Conservation (phyloP, 805 yeast genomes). For the Ogataea nakhonphanomensis region DNA sequence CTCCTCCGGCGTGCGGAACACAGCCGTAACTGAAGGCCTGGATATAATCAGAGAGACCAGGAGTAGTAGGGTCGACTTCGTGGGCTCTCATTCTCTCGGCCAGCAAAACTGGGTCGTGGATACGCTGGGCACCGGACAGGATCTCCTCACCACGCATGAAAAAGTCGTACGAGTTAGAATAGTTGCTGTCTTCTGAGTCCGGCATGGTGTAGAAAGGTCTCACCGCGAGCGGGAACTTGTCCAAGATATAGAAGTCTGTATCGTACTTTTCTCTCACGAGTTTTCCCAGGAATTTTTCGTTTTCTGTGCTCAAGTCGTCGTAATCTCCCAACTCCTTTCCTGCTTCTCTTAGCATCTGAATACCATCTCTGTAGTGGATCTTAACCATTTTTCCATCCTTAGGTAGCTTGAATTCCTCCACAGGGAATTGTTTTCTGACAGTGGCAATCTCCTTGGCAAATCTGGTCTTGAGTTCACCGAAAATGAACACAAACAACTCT, state of each 20-base stretch:
- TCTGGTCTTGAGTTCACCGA: slow-evolving; percentile 75
- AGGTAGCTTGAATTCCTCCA: slow-evolving; percentile 95
- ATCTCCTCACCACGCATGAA: slow-evolving; percentile 99
- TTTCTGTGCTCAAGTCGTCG: slow-evolving; percentile 90
- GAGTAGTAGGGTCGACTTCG: slow-evolving; percentile 73
- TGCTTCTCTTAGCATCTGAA: slow-evolving; percentile 76
- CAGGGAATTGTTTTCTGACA: slow-evolving; percentile 94
- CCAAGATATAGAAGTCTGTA: slow-evolving; percentile 96
- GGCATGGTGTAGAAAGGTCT: slow-evolving; percentile 99
- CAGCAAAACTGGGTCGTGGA: slow-evolving; percentile 87
- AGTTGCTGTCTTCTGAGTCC: slow-evolving; percentile 83
- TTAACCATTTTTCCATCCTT: slow-evolving; percentile 91
- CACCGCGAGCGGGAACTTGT: slow-evolving; percentile 94
- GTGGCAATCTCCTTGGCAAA: slow-evolving; percentile 80
- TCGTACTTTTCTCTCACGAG: slow-evolving; percentile 90
- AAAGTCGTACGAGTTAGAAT: slow-evolving; percentile 97
- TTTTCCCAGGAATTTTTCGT: slow-evolving; percentile 90
- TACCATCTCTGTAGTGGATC: slow-evolving; percentile 87
- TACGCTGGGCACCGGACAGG: slow-evolving; percentile 99
- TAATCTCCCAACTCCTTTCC: slow-evolving; percentile 84
- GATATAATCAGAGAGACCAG: slow-evolving; percentile 86
- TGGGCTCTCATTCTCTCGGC: slow-evolving; percentile 77
- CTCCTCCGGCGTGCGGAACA: slow-evolving; percentile 99
- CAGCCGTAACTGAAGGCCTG: slow-evolving; percentile 94
- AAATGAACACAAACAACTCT: slow-evolving; percentile 78